Evolutionary conservation across 1,139 yeast genomes (phyloP), one percentile per base, ranked within the genome.

Genomic region (Taphrina wiesneri): DNA sequence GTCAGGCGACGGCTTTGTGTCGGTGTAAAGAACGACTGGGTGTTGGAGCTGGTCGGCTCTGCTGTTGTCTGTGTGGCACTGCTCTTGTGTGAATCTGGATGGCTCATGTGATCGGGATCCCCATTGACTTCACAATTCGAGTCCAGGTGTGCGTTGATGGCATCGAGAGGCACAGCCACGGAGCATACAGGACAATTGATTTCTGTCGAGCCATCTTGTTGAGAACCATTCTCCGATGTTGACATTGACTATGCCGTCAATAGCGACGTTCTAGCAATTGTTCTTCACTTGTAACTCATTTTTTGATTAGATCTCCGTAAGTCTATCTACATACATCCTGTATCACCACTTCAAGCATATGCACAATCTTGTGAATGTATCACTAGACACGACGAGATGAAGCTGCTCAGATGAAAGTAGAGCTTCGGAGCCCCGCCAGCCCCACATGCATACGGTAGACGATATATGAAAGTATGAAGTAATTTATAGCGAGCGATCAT

Each of bases 61-160:
- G 66, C n/a, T 51, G 62, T 21, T 28, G 28, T 26, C 26, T 53
- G 49, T 17, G 39, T 25, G 25, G 51, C 34, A 19, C 15, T 21
- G 43, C 19, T n/a, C 43, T 39, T 39, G 19, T 2, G 19, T n/a
- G 43, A 15, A 2, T 13, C 43, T 19, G 2, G n/a, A 13, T 7
- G 17, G 19, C 15, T 39, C 43, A n/a, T 39, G 26, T 9, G 21
- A 21, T 26, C 15, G 41, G 46, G 54, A 6, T 34, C 43, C n/a
- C 51, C 25, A 21, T 2, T 34, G 56, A 28, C 41, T 2, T n/a
- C 41, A 66, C 80, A 78, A 5, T 78, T 78, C 30, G 70, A 68
- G 67, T 78, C 81, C n/a, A 78, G 70, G 68, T 78, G 81, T 43
- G 69, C 67, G 59, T 78, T 78, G 46, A 78, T 76, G 26, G 67